Conservation (phyloP, 2,329 filamentous ascomycete genomes). For the Trichoderma polysporum region DNA sequence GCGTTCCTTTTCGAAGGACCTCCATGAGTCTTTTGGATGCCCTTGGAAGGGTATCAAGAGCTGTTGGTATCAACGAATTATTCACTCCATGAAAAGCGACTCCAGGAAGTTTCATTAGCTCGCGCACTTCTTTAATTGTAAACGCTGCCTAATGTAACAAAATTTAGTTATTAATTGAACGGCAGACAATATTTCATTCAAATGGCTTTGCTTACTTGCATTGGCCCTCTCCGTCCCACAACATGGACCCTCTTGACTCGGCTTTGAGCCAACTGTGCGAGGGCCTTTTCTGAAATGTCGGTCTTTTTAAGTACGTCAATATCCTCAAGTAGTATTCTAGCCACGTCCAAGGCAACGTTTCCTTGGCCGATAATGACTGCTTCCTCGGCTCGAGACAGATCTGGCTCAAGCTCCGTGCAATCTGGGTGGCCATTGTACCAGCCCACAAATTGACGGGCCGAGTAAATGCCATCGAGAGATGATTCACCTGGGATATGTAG, state of each 20-base stretch:
- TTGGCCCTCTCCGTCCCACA: conserved; percentile 83
- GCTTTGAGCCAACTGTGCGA: conserved; percentile 70
- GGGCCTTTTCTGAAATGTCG: conserved; percentile 83
- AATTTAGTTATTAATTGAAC: not conserved
- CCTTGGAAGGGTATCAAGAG: conserved; percentile 69
- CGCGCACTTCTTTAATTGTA: conserved; percentile 90
- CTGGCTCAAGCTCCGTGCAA: conserved; percentile 68
- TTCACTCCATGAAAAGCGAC: conserved; percentile 73
- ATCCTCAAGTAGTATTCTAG: conserved; percentile 78
- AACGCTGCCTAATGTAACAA: conserved; percentile 67
- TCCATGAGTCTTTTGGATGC: conserved; percentile 76
- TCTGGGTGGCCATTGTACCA: conserved; percentile 98
- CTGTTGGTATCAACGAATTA: conserved; percentile 62
- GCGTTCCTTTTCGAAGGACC: conserved; percentile 73
- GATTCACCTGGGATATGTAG: conserved; percentile 80
- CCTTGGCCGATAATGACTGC: conserved; percentile 91
- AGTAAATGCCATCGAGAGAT: conserved; percentile 70
- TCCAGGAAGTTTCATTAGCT: conserved; percentile 73
- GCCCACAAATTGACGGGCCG: conserved; percentile 88
- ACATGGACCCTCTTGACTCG: conserved; percentile 77
- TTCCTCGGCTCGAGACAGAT: conserved; percentile 72
- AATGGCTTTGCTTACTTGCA: conserved; percentile 61
- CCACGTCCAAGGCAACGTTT: conserved; percentile 93
- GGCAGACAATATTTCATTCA: not conserved
- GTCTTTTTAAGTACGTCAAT: conserved; percentile 73